phyloP scores from a whole-genome alignment of 1,284 basidiomycete genomes.

The Trichosporon inkin region DNA sequence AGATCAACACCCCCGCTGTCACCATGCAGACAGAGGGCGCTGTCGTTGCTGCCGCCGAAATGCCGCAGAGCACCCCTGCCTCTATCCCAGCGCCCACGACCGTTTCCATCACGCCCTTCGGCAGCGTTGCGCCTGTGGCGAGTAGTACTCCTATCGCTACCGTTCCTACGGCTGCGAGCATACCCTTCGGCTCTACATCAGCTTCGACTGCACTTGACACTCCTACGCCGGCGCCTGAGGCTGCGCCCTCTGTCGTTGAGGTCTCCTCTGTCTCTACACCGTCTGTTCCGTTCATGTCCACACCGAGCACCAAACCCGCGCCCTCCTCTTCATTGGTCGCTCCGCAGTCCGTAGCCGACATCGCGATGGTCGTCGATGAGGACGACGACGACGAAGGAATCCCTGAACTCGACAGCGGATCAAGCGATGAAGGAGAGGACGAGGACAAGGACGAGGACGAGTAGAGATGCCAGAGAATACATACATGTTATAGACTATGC shows the following conservation, averaged over 20 bases:
- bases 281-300: conserved; percentile 20
- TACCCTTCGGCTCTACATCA: not conserved
- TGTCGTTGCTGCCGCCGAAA: not conserved
- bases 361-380: not conserved
- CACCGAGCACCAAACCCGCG: not conserved
- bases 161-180: not conserved
- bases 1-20: not conserved
- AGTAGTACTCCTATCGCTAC: conserved; percentile 5
- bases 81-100: too few species aligned
- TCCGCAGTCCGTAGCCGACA: not conserved
- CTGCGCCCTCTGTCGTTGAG: not conserved
- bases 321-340: not conserved
- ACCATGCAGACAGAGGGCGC: conserved; percentile 4
- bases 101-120: not conserved
- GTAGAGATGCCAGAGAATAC: conserved; percentile 17
- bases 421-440: conserved; percentile 50
- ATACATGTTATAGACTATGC: not conserved
- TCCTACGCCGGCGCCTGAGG: not conserved
- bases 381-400: conserved; percentile 56
- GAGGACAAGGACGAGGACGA: conserved; percentile 46
- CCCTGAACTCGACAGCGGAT: conserved; percentile 51
- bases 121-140: not conserved
- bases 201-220: not conserved
- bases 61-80: not conserved
- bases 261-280: conserved; percentile 3